phyloP scores from a whole-genome alignment of 2,329 filamentous ascomycete species.

The Nigrograna mackinnonii region DNA sequence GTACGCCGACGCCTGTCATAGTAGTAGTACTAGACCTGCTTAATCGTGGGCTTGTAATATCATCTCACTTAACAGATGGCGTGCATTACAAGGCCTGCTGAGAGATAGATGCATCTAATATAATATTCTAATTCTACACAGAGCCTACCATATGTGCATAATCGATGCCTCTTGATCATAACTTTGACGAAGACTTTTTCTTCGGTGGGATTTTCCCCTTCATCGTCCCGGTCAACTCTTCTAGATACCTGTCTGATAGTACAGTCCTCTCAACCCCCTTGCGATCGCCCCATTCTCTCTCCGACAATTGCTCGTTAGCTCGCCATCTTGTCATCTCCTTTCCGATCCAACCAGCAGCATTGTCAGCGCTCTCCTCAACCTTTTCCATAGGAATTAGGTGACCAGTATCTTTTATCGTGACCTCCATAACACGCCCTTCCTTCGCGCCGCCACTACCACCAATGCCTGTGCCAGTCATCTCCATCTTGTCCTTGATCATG shows the following conservation, averaged over 20 bases:
- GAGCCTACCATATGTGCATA: no score
- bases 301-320: conserved; percentile 31
- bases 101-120: no score
- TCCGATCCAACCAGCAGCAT: conserved; percentile 42
- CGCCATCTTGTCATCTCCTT: conserved; percentile 43
- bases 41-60: no score
- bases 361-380: conserved; percentile 67
- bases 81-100: no score
- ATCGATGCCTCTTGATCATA: no score
- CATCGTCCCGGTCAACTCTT: conserved; percentile 23
- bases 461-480: conserved; percentile 64
- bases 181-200: not conserved
- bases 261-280: conserved; percentile 33
- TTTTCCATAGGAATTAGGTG: conserved; percentile 87
- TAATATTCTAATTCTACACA: no score
- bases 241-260: conserved; percentile 29
- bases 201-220: not conserved
- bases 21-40: no score
- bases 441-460: conserved; percentile 69
- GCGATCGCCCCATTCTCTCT: conserved; percentile 33
- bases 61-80: no score
- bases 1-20: no score
- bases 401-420: conserved; percentile 67
- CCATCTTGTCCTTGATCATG: conserved; percentile 62
- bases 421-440: conserved; percentile 69